These are phyloP conservation scores for Geoglossum cookeanum DNA, from an alignment of 2,329 filamentous ascomycete genomes.

Conservation along the genomic window DNA sequence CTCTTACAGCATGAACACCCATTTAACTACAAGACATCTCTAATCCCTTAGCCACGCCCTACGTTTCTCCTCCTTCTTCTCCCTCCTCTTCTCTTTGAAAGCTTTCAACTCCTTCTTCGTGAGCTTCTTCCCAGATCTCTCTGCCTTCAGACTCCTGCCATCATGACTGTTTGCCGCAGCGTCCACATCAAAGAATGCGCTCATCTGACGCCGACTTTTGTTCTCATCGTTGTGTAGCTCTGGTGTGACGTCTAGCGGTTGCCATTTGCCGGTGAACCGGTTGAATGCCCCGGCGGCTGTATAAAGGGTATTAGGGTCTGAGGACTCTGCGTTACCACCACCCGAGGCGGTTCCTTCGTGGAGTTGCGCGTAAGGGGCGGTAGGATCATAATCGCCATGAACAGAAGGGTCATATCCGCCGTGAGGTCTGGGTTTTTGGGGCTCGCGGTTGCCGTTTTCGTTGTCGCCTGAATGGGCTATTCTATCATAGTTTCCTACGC, in stretches of 20 bases:
- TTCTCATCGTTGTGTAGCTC: slow-evolving; percentile 73
- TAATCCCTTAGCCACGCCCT: slow-evolving; percentile 78
- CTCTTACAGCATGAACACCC: too few species aligned
- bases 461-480: slow-evolving; percentile 13
- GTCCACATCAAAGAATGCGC: slow-evolving; percentile 89
- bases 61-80: slow-evolving; percentile 86
- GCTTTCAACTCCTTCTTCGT: slow-evolving; percentile 73
- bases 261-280: slow-evolving; percentile 72
- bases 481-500: slow-evolving; percentile 11
- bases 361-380: slow-evolving; percentile 69
- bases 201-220: slow-evolving; percentile 76
- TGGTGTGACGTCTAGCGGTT: slow-evolving; percentile 44
- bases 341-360: slow-evolving; percentile 14
- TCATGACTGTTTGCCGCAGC: slow-evolving; percentile 81
- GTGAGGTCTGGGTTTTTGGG: slow-evolving; percentile 23
- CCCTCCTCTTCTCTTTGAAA: slow-evolving; percentile 76
- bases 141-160: slow-evolving; percentile 76
- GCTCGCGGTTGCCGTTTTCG: slow-evolving; percentile 4
- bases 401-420: slow-evolving; percentile 90
- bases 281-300: slow-evolving; percentile 64
- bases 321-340: slow-evolving; percentile 2
- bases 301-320: slow-evolving; percentile 28
- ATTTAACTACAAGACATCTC: slow-evolving; percentile 13
- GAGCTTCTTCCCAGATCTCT: slow-evolving; percentile 68
- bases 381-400: slow-evolving; percentile 90